phyloP scores from a whole-genome alignment of 176 grass and related monocot genomes.

The Miscanthus lutarioriparius region DNA sequence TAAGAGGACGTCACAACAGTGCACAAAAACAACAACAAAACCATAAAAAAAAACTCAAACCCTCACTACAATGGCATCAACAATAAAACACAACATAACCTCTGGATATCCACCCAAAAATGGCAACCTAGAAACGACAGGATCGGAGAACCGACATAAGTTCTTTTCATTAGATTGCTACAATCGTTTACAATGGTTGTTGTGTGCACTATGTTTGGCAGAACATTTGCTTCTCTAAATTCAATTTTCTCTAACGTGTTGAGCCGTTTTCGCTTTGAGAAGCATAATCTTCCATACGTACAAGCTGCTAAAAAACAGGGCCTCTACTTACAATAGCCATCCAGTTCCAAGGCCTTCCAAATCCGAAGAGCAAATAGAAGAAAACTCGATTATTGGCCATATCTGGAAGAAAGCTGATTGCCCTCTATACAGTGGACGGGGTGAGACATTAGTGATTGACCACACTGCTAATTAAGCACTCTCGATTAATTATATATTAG shows the following conservation, averaged over 20 bases:
- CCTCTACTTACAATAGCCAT: neutral
- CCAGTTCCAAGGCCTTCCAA: neutral
- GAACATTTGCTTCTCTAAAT: too few species aligned
- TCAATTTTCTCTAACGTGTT: too few species aligned
- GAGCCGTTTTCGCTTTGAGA: neutral
- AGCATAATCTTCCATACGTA: neutral
- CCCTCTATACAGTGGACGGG: conserved; percentile 11
- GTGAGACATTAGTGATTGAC: conserved; percentile 24
- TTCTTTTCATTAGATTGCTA: too few species aligned
- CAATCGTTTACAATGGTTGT: too few species aligned
- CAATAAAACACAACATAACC: too few species aligned
- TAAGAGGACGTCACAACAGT: too few species aligned
- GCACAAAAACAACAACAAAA: too few species aligned
- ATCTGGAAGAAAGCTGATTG: neutral
- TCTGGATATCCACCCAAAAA: too few species aligned
- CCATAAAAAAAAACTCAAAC: neutral
- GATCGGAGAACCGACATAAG: too few species aligned
- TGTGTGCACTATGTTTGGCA: too few species aligned
- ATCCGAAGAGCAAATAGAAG: neutral
- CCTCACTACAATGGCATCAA: too few species aligned
- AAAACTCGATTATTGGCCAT: neutral
- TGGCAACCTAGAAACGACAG: too few species aligned
- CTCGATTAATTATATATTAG: neutral
- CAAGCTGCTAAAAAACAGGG: neutral
- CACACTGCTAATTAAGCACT: neutral